Evolutionary conservation across 2,329 filamentous ascomycete genomes (phyloP), one percentile per base, ranked within the genome.

Genomic region (Trichophyton equinum): DNA sequence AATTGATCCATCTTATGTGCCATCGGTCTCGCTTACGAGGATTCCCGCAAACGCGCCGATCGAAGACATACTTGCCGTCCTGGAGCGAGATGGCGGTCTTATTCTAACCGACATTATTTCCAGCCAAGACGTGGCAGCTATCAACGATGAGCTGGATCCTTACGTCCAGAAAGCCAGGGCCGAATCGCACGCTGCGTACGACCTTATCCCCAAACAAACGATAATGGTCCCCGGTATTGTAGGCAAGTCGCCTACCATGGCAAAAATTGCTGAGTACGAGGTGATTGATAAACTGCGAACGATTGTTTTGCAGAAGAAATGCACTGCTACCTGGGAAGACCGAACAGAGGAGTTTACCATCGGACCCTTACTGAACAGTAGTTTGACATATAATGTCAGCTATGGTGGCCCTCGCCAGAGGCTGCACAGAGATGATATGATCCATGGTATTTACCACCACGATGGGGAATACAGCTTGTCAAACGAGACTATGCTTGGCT

Each of bases 391-490:
- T 25, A 36, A 60, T 33, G 49, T 77, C 22, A 71, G 73, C 40
- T 75, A 75, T 0, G 76, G 76, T 0, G 74, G 72, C 13, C 69
- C 66, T 42, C 72, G 74, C 58, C 76, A 77, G 60, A 68, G 69
- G 0, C 61, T 76, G 46, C 74, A 77, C 56, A 66, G 74, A 15
- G 68, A 75, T 61, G 74, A 77, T 67, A 72, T 69, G 61, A 67
- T 69, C 60, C 69, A 70, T 60, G 67, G 71, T 25, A 63, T 65
- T 1, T 64, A 68, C 9, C 71, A 74, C 58, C 69, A 72, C n/a
- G 53, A 27, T 36, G 40, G 40, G 15, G 53, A 57, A 18, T 57
- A 57, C 27, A 57, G n/a, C 53, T 27, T 57, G 6, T 60, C 67
- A 73, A 65, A 72, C 74, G 3, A 47, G 49, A 69, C 72, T 15